Evolutionary conservation across 2,329 filamentous ascomycete genomes (phyloP).

Genomic region (Lomentospora prolificans): DNA sequence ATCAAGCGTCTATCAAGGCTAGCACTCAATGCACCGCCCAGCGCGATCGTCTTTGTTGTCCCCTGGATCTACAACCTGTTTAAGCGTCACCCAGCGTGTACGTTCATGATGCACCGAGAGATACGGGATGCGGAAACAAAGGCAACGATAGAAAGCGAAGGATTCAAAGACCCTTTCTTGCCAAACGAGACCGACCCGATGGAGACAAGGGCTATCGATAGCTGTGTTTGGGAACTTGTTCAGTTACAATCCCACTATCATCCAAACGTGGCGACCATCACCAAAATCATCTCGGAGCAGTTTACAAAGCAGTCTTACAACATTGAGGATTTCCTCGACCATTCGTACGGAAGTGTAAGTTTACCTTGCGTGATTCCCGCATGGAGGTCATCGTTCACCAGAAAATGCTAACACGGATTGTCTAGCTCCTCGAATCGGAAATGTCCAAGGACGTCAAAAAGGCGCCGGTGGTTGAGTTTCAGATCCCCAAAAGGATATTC

Average conservation of each 20-base stretch:
- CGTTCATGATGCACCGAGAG: constrained; percentile 89
- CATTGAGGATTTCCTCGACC: constrained; percentile 93
- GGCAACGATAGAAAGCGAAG: constrained; percentile 49
- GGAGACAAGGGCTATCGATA: constrained; percentile 79
- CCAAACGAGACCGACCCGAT: constrained; percentile 71
- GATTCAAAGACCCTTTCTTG: constrained; percentile 64
- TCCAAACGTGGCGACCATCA: constrained; percentile 88
- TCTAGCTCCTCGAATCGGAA: constrained; percentile 72
- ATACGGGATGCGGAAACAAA: constrained; percentile 47
- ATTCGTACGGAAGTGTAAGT: constrained; percentile 75
- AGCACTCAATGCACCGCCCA: constrained; percentile 77
- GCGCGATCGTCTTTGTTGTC: constrained; percentile 77
- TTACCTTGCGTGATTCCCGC: too few relatives aligned
- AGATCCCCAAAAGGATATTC: constrained; percentile 83
- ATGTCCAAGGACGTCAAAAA: constrained; percentile 77
- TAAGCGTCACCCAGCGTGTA: constrained; percentile 79
- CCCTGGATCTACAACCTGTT: constrained; percentile 95
- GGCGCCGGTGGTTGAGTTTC: constrained; percentile 79
- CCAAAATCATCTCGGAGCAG: constrained; percentile 89
- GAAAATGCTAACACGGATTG: neutral
- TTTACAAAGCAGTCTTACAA: constrained; percentile 95
- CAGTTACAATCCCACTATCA: constrained; percentile 90
- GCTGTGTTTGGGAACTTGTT: constrained; percentile 89
- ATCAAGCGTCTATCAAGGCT: constrained; percentile 85
- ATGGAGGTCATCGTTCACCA: too few relatives aligned